Base-by-base conservation (phyloP, 1,284 basidiomycete species). In the Nidula niveotomentosa region DNA sequence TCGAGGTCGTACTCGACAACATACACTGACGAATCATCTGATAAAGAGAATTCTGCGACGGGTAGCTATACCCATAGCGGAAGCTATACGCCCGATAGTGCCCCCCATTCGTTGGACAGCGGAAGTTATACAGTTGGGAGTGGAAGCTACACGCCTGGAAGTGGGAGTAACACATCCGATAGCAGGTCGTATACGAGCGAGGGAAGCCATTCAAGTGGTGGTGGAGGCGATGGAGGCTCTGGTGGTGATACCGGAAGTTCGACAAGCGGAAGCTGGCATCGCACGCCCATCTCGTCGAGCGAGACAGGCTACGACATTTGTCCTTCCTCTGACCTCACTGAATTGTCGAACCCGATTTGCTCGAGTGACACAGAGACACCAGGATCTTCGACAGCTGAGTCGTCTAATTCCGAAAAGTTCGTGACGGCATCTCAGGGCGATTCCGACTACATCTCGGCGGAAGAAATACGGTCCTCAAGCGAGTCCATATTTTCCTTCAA, bases 221-320 rank as follows among this genome's bases (percentile, higher is more conserved):
- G 30, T 30, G 30, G 30, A 30, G 30, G 30, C 5, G 30, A 30
- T 30, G 30, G 30, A 30, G 5, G 30, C 30, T 30, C 30, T 30
- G 6, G 30, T 34, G 35, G 41, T 12, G 51, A 18, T 13, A 45
- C 17, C 30, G 51, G 43, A 5, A 51, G 51, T 58, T 57, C 15
- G 30, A 30, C 30, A 30, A 30, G 30, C 30, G 30, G 30, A 30
- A 30, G 30, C 30, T 30, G 30, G 30, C n/a, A 8, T 58, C 60
- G 62, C 45, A 71, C 69, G 6, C 66, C 64, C 1, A 69, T 71
- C 23, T 68, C 69, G 6, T 71, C 72, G n/a, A 71, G 69, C 55
- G 76, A 77, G 59, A 80, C 76, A 13, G 79, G 77, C 10, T 79
- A 79, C 58, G 76, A 83, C 58, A 65, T 81, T 34, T 81, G 78